Percentiles rank a stretch among this genome's conserved stretches.
phyloP scores from a whole-genome alignment of 2,329 filamentous ascomycete genomes.

The Emmonsia crescens region DNA sequence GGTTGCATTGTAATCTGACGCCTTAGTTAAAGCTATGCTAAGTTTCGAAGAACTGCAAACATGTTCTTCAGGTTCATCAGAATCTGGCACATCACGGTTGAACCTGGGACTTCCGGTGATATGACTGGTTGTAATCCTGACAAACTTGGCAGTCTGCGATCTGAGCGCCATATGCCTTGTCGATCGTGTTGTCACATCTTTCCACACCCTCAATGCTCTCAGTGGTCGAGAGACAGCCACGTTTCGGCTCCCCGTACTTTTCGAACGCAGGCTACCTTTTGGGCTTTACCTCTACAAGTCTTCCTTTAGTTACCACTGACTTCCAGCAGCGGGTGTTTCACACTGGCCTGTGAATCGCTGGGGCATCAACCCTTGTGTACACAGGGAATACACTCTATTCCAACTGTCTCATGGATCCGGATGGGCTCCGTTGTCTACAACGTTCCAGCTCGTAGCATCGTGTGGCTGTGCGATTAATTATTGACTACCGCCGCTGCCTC shows the following conservation, averaged over 20 bases:
- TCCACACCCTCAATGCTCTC: neutral
- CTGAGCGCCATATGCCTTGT: neutral
- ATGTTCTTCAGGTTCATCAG: neutral
- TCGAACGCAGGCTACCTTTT: neutral
- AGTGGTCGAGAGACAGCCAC: neutral
- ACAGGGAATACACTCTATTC: neutral
- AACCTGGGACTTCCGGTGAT: neutral
- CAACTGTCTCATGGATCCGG: neutral
- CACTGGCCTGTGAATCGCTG: neutral
- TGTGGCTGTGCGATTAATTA: neutral
- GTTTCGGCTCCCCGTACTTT: neutral
- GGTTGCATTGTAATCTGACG: neutral
- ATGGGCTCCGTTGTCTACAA: neutral
- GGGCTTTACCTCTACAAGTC: neutral
- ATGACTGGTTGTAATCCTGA: neutral
- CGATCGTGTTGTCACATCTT: neutral
- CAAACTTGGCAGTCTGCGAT: slow-evolving; percentile 1
- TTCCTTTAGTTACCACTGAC: neutral
- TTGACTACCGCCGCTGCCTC: neutral
- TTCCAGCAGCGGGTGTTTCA: neutral
- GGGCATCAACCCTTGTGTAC: neutral
- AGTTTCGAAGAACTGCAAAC: neutral
- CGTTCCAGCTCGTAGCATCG: neutral
- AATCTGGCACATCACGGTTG: neutral
- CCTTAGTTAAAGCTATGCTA: neutral